Base-by-base conservation (phyloP, 2,329 filamentous ascomycete species). In the Xylariaceae sp. region DNA sequence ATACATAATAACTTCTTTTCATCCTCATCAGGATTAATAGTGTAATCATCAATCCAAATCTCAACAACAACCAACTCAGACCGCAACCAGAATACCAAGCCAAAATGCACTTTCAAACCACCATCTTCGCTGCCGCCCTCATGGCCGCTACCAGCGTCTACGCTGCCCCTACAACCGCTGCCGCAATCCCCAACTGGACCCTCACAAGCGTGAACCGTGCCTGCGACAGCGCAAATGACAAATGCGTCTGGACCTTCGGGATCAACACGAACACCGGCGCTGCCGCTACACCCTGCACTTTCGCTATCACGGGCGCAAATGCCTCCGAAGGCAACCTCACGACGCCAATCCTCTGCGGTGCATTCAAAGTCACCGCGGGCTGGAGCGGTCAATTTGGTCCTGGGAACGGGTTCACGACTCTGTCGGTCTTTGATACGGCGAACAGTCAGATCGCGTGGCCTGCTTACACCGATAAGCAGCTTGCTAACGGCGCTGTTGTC, bases 341-440 rank as follows among this genome's bases (percentile, higher is more conserved):
- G 64, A 61, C 53, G 2, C n/a, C 27, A 63, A 64, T 43, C 56
- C 40, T 53, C 40, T 80, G 74, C 65, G 76, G 75, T 32, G 57
- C 56, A 47, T 80, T 68, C 67, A 74, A 68, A 50, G 55, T 80
- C 57, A 74, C 72, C 40, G 72, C 71, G 2, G 73, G 74, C 65
- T 80, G 76, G 76, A 75, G 70, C 60, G 75, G 69, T 58, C 70
- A 77, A 56, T 80, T 80, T 52, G 77, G 76, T 40, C 46, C 63
- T 11, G 71, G 61, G 50, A 65, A 73, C 21, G 77, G 74, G 53
- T 80, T 79, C 67, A 79, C 76, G 20, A 77, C 73, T 19, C 63
- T 80, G 22, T 66, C 72, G 17, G 71, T 80, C 42, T 68, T 72
- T 37, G 65, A 77, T 62, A 63, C 66, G 51, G 51, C 53, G 41